These are phyloP conservation scores for Thymus quinquecostatus DNA, from an alignment of 257 asterid species.

Conservation along the genomic window DNA sequence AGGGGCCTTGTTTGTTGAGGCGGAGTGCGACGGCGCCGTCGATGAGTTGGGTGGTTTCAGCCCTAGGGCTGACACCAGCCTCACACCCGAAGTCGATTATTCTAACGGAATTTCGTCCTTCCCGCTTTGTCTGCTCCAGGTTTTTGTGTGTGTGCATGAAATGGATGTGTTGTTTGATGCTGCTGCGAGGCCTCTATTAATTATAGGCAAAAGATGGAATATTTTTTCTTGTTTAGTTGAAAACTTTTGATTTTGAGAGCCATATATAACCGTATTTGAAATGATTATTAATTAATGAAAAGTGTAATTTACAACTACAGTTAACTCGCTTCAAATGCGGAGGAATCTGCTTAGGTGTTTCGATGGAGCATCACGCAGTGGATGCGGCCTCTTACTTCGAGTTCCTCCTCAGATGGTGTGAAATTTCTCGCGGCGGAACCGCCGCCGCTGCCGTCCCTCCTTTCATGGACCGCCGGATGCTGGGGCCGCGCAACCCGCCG, in stretches of 20 bases:
- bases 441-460: slow-evolving; percentile 42
- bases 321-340: background rate
- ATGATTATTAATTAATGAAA: too few species aligned
- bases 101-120: background rate
- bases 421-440: slow-evolving; percentile 58
- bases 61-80: background rate
- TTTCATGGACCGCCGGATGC: slow-evolving; percentile 63
- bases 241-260: too few species aligned
- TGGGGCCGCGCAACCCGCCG: slow-evolving; percentile 63
- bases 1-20: too few species aligned
- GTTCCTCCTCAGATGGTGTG: slow-evolving; percentile 71
- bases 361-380: background rate
- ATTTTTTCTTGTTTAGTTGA: too few species aligned
- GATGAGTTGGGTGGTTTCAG: background rate
- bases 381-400: slow-evolving; percentile 28
- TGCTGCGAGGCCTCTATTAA: too few species aligned
- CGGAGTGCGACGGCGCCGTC: background rate
- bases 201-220: too few species aligned
- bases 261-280: too few species aligned
- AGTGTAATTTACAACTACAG: background rate
- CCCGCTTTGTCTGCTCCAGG: background rate
- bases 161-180: too few species aligned
- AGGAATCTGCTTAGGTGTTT: background rate
- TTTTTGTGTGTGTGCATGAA: too few species aligned
- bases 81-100: background rate